These are phyloP conservation scores for Wickerhamomyces ciferrii DNA, from an alignment of 805 yeast genomes.

Conservation along the genomic window DNA sequence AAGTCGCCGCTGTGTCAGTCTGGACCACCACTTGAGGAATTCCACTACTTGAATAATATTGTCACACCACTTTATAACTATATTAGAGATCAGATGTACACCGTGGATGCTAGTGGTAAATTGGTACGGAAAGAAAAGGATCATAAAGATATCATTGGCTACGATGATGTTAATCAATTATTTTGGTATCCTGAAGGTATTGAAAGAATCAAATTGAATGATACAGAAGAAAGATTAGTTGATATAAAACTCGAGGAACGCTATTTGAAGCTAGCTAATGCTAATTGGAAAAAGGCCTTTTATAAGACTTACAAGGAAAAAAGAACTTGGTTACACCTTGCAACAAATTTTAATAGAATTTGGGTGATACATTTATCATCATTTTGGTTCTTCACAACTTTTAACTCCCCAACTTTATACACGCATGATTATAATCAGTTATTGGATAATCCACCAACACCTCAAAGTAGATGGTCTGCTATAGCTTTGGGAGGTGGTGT, in stretches of 20 bases:
- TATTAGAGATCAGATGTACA: conserved; percentile 51
- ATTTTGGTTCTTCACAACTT: conserved; percentile 75
- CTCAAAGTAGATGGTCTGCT: conserved; percentile 48
- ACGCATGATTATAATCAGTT: conserved; percentile 50
- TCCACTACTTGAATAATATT: conserved; percentile 52
- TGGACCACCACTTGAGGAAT: conserved; percentile 29
- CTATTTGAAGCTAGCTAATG: conserved; percentile 43
- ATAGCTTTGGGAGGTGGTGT: conserved; percentile 67
- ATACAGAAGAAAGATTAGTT: conserved; percentile 41
- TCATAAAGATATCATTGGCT: conserved; percentile 70
- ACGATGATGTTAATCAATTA: conserved; percentile 84
- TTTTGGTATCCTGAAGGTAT: conserved; percentile 83
- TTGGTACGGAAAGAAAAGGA: conserved; percentile 49
- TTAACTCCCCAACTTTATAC: conserved; percentile 67
- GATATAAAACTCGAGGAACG: conserved; percentile 48
- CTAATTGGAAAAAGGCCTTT: conserved; percentile 64
- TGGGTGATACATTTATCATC: conserved; percentile 74
- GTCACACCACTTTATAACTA: conserved; percentile 69
- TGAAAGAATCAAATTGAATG: conserved; percentile 44
- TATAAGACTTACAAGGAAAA: conserved; percentile 70
- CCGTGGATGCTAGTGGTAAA: conserved; percentile 38
- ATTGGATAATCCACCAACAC: conserved; percentile 55
- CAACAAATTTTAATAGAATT: conserved; percentile 70
- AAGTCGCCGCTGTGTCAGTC: conserved; percentile 31
- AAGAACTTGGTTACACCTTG: conserved; percentile 72